Percentiles rank a stretch among this genome's conserved stretches.
Evolutionary conservation across 805 yeast species (phyloP).

Genomic region (Candida maltosa): DNA sequence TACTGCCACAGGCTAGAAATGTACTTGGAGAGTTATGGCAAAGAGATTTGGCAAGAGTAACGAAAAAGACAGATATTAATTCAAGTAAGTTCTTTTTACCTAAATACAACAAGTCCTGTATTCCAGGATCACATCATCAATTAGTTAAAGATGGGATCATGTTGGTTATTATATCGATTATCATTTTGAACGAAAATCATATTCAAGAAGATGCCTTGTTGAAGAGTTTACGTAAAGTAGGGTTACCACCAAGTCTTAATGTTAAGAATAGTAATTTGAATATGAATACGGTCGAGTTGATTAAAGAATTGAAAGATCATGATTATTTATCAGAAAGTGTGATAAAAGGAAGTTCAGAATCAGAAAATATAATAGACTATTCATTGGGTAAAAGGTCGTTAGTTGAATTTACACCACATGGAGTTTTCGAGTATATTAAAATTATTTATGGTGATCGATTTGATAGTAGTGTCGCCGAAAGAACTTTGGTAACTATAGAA

Average conservation of each 20-base stretch:
- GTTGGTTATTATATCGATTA: conserved; percentile 22
- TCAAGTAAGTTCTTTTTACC: conserved; percentile 22
- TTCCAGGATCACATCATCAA: conserved; percentile 22
- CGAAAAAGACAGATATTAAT: conserved; percentile 3
- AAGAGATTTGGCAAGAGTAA: conserved; percentile 8
- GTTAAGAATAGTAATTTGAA: conserved; percentile 17
- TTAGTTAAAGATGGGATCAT: conserved; percentile 29
- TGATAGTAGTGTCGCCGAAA: conserved; percentile 15
- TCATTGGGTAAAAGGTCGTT: conserved; percentile 30
- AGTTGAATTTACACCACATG: conserved; percentile 28
- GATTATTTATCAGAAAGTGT: conserved; percentile 24
- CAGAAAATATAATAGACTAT: conserved; percentile 19
- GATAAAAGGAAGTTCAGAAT: conserved; percentile 10
- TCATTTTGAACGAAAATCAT: conserved; percentile 31
- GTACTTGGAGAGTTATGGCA: conserved; percentile 27
- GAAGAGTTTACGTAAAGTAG: conserved; percentile 20
- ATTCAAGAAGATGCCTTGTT: conserved; percentile 23
- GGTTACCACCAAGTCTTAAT: conserved; percentile 20
- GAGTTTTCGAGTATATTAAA: conserved; percentile 23
- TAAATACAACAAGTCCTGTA: conserved; percentile 11
- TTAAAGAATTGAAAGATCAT: conserved; percentile 23
- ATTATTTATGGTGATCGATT: conserved; percentile 22
- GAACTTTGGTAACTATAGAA: conserved; percentile 20
- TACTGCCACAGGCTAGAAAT: conserved; percentile 15
- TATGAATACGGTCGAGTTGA: conserved; percentile 17